A percentile compares a stretch with the other conserved stretches of the same genome.
These are phyloP conservation scores for Kwoniella dejecticola DNA, from an alignment of 768 basidiomycete species.

Conservation along the genomic window DNA sequence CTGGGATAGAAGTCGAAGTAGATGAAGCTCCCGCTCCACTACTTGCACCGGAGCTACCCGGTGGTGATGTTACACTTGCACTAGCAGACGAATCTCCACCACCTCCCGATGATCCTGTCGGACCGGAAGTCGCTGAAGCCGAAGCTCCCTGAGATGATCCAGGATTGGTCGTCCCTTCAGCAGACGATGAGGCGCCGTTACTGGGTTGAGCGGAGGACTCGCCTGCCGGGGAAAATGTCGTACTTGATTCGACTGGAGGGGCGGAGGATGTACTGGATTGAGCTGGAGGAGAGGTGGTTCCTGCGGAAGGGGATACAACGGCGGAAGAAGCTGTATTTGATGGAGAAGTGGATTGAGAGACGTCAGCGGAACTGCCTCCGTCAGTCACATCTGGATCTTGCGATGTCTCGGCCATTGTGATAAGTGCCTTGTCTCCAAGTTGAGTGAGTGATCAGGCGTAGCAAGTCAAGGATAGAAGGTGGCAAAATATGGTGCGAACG, in stretches of 20 bases:
- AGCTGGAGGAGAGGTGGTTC: constrained; percentile 2
- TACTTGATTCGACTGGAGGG: not conserved
- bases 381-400: not conserved
- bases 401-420: constrained; percentile 17
- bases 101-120: not conserved
- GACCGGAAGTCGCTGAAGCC: not conserved
- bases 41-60: not conserved
- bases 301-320: constrained; percentile 3
- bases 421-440: not conserved
- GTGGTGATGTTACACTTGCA: constrained; percentile 5
- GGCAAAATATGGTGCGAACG: too few species aligned
- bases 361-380: not conserved
- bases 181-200: not conserved
- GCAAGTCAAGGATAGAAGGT: too few species aligned
- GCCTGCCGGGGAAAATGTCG: not conserved
- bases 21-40: constrained; percentile 5
- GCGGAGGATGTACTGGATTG: constrained; percentile 7
- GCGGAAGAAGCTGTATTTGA: constrained; percentile 6
- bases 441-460: not conserved
- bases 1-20: not conserved
- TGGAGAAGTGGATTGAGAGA: not conserved
- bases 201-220: constrained; percentile 4
- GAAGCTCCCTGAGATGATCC: not conserved
- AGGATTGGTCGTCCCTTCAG: not conserved
- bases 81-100: not conserved